Conservation (phyloP, 345 rosid genomes). For the Brassica carinata region DNA sequence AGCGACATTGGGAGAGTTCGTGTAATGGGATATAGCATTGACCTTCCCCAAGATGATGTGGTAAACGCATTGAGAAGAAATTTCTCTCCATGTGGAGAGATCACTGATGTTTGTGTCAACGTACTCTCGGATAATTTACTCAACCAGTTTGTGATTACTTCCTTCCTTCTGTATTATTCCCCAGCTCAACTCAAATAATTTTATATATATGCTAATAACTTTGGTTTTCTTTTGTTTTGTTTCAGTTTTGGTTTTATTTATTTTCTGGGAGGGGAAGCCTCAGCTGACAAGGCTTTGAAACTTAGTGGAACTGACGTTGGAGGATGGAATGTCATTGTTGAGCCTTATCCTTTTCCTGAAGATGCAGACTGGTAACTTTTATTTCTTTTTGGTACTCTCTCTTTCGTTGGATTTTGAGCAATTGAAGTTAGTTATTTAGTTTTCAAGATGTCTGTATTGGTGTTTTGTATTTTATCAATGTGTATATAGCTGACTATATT, state of each 20-base stretch:
- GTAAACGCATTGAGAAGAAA: neutral
- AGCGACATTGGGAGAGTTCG: neutral
- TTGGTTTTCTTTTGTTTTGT: neutral
- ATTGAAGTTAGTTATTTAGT: too few species aligned
- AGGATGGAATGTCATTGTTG: neutral
- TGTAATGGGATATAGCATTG: neutral
- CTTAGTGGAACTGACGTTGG: slow-evolving; percentile 2
- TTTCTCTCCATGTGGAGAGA: neutral
- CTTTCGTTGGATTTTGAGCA: neutral
- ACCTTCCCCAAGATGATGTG: neutral
- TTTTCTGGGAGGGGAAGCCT: neutral
- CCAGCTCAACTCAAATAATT: neutral
- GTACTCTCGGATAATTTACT: neutral
- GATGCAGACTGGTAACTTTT: neutral
- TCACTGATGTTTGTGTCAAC: slow-evolving; percentile 5
- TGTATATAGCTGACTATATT: neutral
- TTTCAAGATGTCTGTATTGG: too few species aligned
- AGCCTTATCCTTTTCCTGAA: neutral
- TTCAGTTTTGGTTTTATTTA: neutral
- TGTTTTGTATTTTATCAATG: neutral
- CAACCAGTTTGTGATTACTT: neutral
- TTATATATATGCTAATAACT: neutral
- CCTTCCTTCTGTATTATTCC: neutral
- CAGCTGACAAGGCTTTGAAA: neutral
- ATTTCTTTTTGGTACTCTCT: neutral